These are phyloP conservation scores for Termitomyces sp. DNA, from an alignment of 768 basidiomycete genomes.

Conservation along the genomic window DNA sequence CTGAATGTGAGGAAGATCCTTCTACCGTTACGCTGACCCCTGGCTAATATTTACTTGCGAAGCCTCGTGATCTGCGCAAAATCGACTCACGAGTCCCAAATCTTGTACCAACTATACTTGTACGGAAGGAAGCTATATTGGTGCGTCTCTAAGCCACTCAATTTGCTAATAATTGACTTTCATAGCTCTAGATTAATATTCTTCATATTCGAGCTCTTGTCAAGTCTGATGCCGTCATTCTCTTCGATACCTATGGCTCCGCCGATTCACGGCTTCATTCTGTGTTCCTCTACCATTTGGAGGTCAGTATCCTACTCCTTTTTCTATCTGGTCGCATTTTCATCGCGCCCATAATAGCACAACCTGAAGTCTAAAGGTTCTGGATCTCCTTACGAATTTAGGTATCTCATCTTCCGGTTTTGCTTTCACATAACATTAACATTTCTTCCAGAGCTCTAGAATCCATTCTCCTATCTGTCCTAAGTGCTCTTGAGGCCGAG, in stretches of 20 bases:
- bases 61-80: slow-evolving; percentile 96
- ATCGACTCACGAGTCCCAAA: slow-evolving; percentile 94
- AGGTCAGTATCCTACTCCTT: slow-evolving; percentile 40
- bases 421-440: slow-evolving; percentile 12
- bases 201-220: slow-evolving; percentile 93
- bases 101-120: slow-evolving; percentile 90
- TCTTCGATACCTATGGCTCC: slow-evolving; percentile 92
- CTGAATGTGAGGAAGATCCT: slow-evolving; percentile 67
- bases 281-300: slow-evolving; percentile 83
- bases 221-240: slow-evolving; percentile 86
- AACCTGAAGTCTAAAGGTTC: slow-evolving; percentile 72
- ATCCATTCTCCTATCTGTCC: slow-evolving; percentile 85
- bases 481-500: slow-evolving; percentile 93
- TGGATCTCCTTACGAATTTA: slow-evolving; percentile 83
- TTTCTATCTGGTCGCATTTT: slow-evolving; percentile 2
- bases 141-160: slow-evolving; percentile 40
- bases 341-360: slow-evolving; percentile 45
- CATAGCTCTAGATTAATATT: slow-evolving; percentile 68
- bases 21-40: slow-evolving; percentile 14
- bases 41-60: slow-evolving; percentile 16
- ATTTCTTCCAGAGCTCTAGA: slow-evolving; percentile 71
- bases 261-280: slow-evolving; percentile 83
- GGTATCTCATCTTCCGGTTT: slow-evolving; percentile 37
- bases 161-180: neutral
- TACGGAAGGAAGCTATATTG: slow-evolving; percentile 83